Base-by-base conservation (phyloP, 2,329 filamentous ascomycete genomes). In the Nemania sp. region DNA sequence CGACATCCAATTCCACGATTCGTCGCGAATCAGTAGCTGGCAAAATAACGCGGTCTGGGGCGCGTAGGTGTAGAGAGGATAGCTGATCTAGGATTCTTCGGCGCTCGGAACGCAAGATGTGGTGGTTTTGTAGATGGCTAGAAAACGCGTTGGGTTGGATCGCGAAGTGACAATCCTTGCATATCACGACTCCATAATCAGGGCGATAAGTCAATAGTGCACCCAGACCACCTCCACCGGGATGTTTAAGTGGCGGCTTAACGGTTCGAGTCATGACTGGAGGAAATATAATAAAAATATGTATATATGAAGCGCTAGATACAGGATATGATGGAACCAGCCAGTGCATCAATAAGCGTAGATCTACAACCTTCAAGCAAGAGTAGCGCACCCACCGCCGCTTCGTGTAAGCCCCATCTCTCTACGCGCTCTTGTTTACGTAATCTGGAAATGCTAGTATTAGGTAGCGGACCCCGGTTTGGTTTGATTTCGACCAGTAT, bases 61-160 rank as follows among this genome's bases (percentile, higher is more conserved):
- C 35, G 2, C 15, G 13, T 35, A 68, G 55, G 47, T 18, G 35
- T 24, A 66, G 38, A 29, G 61, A 35, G 51, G 27, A 26, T 10
- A 68, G 47, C 29, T 66, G 62, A 35, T 66, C 29, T 11, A 68
- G 58, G 52, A 68, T 65, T n/a, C 32, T 5, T 24, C 66, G 66
- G 29, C 66, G 66, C 56, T 65, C 43, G 26, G 66, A 65, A 20
- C 66, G 66, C 29, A 68, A 43, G 7, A 68, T 65, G 11, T 65
- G 66, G 54, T 68, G 66, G 5, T 65, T 65, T 32, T 68, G 66
- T 5, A 68, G 66, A 54, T 68, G 66, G 29, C 62, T 65, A 18
- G 66, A 68, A 10, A 68, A 65, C 13, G 62, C 66, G 35, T 29
- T 68, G 11, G 66, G 66, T 56, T 68, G 66, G 43, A 68, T 62